Base-by-base conservation (phyloP, 163 green algal species). In the Chloromonas sp. region DNA sequence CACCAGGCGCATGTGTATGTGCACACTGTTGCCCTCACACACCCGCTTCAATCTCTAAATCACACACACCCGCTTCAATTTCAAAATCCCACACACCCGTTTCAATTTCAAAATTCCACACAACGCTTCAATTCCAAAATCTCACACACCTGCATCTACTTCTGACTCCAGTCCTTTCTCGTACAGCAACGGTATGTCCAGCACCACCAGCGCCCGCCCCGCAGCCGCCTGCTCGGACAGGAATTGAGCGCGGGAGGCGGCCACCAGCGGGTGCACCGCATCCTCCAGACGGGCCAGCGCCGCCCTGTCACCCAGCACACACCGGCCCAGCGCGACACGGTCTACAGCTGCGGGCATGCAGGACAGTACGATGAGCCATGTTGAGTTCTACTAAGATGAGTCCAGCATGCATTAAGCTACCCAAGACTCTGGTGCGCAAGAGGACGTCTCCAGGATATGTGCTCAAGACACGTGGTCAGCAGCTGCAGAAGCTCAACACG, bases 171-270 rank as follows among this genome's bases (percentile, higher is more conserved):
- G 87, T 0, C 86, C 78, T 0, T 89, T 97, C 86, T 98, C 95
- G 79, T 89, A 98, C 70, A 98, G 90, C 85, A 98, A 89, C 15
- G 95, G 95, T 3, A 98, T 94, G 83, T 98, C 95, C n/a, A 96
- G 84, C n/a, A 92, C 71, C 1, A 90, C 84, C 77, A 93, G 84
- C 0, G 83, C 61, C 11, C n/a, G 74, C 11, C 82, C 84, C 0
- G 66, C 61, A 1, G 83, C 62, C 3, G 62, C 71, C 36, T 83
- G 60, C 74, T 88, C 81, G 58, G 78, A 14, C 13, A 95, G 61
- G 79, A 93, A 94, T 0, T 82, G 78, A 1, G 84, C 3, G 0
- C 90, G 85, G 70, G 89, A 84, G 15, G 60, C 58, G 0, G 87
- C 86, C 61, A 98, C 95, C 3, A 98, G 85, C 5, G 95, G 94